Percentiles rank a stretch among this genome's conserved stretches.
These are phyloP conservation scores for Coemansia sp. DNA, from an alignment of 192 early-diverging fungal genomes.

Conservation along the genomic window DNA sequence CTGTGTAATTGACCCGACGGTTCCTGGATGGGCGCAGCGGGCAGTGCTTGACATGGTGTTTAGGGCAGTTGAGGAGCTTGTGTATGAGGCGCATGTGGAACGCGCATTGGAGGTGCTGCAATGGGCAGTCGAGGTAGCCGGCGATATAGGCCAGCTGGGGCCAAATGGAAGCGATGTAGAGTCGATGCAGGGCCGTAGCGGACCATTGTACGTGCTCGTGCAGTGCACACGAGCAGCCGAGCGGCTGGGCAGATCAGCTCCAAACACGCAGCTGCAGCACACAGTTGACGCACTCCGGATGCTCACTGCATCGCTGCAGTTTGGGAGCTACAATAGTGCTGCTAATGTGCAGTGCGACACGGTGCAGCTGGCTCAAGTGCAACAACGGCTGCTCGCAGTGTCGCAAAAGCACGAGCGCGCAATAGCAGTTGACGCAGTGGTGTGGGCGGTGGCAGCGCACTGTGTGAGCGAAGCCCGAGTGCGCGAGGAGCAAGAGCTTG, in stretches of 20 bases:
- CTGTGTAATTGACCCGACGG: constrained; percentile 22
- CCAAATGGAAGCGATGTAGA: no score
- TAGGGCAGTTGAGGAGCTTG: constrained; percentile 15
- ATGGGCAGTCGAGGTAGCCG: constrained; percentile 15
- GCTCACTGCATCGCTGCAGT: constrained; percentile 12
- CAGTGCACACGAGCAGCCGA: constrained; percentile 12
- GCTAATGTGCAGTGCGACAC: background rate
- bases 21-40: constrained; percentile 33
- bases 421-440: background rate
- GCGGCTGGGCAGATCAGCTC: background rate
- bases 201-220: constrained; percentile 3
- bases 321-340: background rate
- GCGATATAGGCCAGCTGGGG: constrained; percentile 11
- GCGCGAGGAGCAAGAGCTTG: constrained; percentile 1
- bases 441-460: constrained; percentile 10
- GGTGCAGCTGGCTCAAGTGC: background rate
- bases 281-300: constrained; percentile 14
- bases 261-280: background rate
- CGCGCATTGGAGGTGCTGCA: constrained; percentile 17
- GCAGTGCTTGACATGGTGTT: constrained; percentile 9
- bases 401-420: background rate
- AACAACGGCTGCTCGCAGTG: background rate
- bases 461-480: background rate
- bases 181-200: constrained; percentile 12
- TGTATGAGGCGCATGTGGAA: background rate